These are phyloP conservation scores for Hygrophoropsis aurantiaca DNA, from an alignment of 768 basidiomycete genomes.

Conservation along the genomic window DNA sequence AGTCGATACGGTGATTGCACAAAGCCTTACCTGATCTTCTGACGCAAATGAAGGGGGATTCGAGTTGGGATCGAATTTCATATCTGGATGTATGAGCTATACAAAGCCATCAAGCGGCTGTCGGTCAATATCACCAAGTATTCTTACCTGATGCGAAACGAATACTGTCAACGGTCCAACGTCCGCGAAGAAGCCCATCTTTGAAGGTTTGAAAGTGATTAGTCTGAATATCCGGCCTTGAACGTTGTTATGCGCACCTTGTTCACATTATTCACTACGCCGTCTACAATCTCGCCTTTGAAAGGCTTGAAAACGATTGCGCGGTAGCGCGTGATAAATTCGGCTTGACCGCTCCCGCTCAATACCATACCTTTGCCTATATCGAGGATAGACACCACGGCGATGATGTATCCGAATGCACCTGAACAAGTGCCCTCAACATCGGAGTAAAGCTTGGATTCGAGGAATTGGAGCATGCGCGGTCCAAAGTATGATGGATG, in stretches of 20 bases:
- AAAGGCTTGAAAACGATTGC: conserved; percentile 99
- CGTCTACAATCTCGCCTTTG: conserved; percentile 98
- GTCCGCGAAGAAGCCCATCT: conserved; percentile 99
- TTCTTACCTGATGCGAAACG: conserved; percentile 87
- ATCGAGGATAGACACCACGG: conserved; percentile 86
- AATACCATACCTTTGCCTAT: conserved; percentile 93
- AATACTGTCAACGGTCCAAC: conserved; percentile 94
- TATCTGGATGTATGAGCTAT: conserved; percentile 92
- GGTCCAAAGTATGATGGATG: conserved; percentile 99
- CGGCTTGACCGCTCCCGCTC: conserved; percentile 90
- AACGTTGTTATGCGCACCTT: too few relatives aligned
- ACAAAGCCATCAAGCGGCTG: conserved; percentile 3
- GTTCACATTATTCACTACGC: conserved; percentile 91
- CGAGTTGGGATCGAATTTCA: conserved; percentile 93
- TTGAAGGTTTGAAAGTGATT: conserved; percentile 4
- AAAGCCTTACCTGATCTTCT: conserved; percentile 68
- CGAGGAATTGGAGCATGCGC: conserved; percentile 89
- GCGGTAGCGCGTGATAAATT: conserved; percentile 91
- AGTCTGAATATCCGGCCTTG: not conserved
- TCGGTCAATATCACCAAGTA: not conserved
- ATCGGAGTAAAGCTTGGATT: conserved; percentile 90
- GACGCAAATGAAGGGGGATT: conserved; percentile 97
- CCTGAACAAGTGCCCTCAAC: conserved; percentile 98
- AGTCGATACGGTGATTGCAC: not conserved
- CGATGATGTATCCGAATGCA: conserved; percentile 92